These are phyloP conservation scores for Blastobotrys arbuscula DNA, from an alignment of 1,139 yeast genomes.

Conservation along the genomic window DNA sequence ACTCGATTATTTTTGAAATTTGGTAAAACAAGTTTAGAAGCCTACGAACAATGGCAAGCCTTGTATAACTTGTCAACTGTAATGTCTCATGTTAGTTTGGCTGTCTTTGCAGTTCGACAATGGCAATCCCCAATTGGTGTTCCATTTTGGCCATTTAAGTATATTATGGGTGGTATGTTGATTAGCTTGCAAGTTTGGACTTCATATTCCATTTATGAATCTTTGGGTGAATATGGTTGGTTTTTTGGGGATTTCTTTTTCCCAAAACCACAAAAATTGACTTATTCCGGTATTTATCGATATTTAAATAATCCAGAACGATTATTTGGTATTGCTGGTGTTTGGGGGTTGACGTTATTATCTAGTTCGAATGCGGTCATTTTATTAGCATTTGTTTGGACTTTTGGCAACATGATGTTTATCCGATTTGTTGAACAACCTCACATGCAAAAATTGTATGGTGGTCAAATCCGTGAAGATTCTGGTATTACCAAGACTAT, in stretches of 20 bases:
- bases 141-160: conserved; percentile 45
- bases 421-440: conserved; percentile 72
- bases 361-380: conserved; percentile 55
- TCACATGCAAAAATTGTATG: conserved; percentile 76
- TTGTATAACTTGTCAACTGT: conserved; percentile 51
- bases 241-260: conserved; percentile 84
- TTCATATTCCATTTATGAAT: conserved; percentile 61
- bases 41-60: conserved; percentile 73
- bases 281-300: conserved; percentile 80
- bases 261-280: conserved; percentile 47
- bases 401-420: conserved; percentile 58
- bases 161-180: conserved; percentile 51
- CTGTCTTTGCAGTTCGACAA: conserved; percentile 35
- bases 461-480: conserved; percentile 44
- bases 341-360: conserved; percentile 71
- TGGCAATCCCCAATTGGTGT: conserved; percentile 32
- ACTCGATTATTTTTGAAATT: conserved; percentile 62
- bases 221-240: conserved; percentile 85
- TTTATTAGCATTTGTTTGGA: conserved; percentile 60
- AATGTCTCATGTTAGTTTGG: conserved; percentile 39
- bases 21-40: conserved; percentile 61
- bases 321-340: conserved; percentile 73
- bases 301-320: conserved; percentile 84
- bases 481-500: conserved; percentile 66
- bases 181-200: conserved; percentile 67